Evolutionary conservation across 1,139 yeast genomes (phyloP).

Genomic region (Suhomyces coccinellae): DNA sequence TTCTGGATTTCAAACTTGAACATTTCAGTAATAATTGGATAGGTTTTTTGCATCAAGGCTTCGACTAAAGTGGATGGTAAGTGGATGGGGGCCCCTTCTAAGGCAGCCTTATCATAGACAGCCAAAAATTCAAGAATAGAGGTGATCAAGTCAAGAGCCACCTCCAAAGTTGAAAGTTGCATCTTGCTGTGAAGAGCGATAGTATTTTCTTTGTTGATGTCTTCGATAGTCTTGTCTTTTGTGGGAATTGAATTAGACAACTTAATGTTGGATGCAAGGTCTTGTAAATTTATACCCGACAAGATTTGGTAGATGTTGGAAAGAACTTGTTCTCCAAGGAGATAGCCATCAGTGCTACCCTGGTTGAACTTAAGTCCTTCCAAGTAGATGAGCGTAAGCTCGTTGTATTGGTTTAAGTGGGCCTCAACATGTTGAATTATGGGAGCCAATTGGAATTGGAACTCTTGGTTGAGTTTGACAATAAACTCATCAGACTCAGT

Average conservation of each 20-base stretch:
- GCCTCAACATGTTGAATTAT: slow-evolving; percentile 21
- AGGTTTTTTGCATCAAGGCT: slow-evolving; percentile 30
- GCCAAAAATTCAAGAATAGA: slow-evolving; percentile 66
- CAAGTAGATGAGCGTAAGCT: slow-evolving; percentile 51
- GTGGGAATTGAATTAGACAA: slow-evolving; percentile 6
- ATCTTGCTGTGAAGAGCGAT: slow-evolving; percentile 47
- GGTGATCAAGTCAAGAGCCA: slow-evolving; percentile 71
- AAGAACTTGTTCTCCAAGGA: slow-evolving; percentile 25
- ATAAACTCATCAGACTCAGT: slow-evolving; percentile 64
- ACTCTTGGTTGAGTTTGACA: slow-evolving; percentile 25
- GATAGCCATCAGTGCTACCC: slow-evolving; percentile 42
- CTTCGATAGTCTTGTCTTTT: slow-evolving; percentile 11
- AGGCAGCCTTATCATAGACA: slow-evolving; percentile 24
- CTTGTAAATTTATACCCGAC: slow-evolving; percentile 43
- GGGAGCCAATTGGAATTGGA: slow-evolving; percentile 24
- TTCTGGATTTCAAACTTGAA: slow-evolving; percentile 31
- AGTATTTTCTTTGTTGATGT: slow-evolving; percentile 16
- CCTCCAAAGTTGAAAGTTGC: slow-evolving; percentile 63
- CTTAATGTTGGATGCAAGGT: slow-evolving; percentile 35
- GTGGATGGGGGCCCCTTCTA: slow-evolving; percentile 20
- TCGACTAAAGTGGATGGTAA: slow-evolving; percentile 26
- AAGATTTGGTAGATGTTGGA: slow-evolving; percentile 28
- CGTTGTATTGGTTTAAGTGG: slow-evolving; percentile 23
- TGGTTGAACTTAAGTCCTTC: slow-evolving; percentile 65
- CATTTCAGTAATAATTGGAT: slow-evolving; percentile 45